Base-by-base conservation (phyloP, 257 asterid species). In the Haberlea rhodopensis region DNA sequence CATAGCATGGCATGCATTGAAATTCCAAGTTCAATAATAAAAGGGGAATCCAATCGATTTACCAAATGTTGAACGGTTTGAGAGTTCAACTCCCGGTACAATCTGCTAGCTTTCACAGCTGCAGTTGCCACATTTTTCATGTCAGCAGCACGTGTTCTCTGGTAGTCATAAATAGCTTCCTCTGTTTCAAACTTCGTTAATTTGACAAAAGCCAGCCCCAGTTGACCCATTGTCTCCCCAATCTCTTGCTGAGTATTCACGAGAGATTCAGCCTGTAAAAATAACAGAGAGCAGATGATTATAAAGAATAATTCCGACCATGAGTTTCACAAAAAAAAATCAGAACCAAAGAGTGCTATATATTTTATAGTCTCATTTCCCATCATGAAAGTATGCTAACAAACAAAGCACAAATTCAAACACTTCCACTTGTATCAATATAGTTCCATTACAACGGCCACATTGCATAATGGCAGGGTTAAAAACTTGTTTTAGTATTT, bases 1-100 rank as follows among this genome's bases (percentile, higher is more conserved):
- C 24, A 20, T 34, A 32, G 55, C 23, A 46, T 37, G 18, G 37
- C 20, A 62, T 40, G 55, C 34, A 48, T 46, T 15, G 11, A 34
- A 34, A 60, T 31, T n/a, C 22, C 26, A 51, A 56, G 56, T 20
- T 16, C 8, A 40, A 29, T 52, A 70, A 77, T 13, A 54, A 53
- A n/a, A 26, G 49, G 59, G 64, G 55, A 66, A 45, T 13, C 46
- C 15, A 52, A 53, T 19, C 55, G 65, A 71, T 63, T 70, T 78
- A 87, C 97, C 99, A 90, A 79, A 88, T 86, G 97, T 74, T 94
- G 90, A 72, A 94, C 99, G 25, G 95, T 89, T 72, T 87, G 97
- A 19, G 96, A 79, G 87, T 86, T 94, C 74, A 94, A 73, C 67
- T 94, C 99, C 60, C 97, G 81, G 72, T 85, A 94, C 65, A 94